Base-by-base conservation (phyloP, 108 stramenopile genomes). In the Cyclotella cryptica region DNA sequence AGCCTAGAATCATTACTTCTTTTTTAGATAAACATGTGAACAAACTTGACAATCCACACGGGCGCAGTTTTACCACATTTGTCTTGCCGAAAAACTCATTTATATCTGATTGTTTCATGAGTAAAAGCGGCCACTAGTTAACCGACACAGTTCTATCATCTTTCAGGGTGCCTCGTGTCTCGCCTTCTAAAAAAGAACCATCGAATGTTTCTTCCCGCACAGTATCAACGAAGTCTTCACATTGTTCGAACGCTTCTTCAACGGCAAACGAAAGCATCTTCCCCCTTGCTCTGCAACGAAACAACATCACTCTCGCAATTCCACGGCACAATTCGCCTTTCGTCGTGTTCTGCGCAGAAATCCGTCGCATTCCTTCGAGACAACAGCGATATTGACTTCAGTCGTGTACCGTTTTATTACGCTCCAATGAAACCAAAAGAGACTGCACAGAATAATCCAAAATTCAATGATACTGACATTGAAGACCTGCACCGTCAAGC, bases 401-500 rank as follows among this genome's bases (percentile, higher is more conserved):
- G 6, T 35, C 35, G 35, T 35, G 4, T 35, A 55, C 2, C 22
- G 5, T 55, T 55, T 1, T 24, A 21, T 24, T 26, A 55, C 55
- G 24, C 19, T 55, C 19, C 55, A n/a, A 21, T 12, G n/a, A 12
- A 12, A 9, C 11, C 55, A 1, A 26, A 12, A 1, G 24, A 22
- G 55, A 26, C 55, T 12, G 11, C 24, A 2, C 11, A 21, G 24
- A 12, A 55, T 12, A 55, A 7, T 4, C 39, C 71, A 45, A 62
- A 43, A 21, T 15, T 44, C 27, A 30, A 61, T 45, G 39, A 85
- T 43, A 41, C 51, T 19, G 94, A 95, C 73, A 89, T 95, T 65
- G 93, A 94, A 85, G 93, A 92, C 35, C 65, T 90, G 26, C 91
- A 92, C 66, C 73, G 69, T 5, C 49, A 75, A 28, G 91, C 94